Evolutionary conservation across 140 eudicot species (phyloP).

Genomic region (Ambrosia hybrid): DNA sequence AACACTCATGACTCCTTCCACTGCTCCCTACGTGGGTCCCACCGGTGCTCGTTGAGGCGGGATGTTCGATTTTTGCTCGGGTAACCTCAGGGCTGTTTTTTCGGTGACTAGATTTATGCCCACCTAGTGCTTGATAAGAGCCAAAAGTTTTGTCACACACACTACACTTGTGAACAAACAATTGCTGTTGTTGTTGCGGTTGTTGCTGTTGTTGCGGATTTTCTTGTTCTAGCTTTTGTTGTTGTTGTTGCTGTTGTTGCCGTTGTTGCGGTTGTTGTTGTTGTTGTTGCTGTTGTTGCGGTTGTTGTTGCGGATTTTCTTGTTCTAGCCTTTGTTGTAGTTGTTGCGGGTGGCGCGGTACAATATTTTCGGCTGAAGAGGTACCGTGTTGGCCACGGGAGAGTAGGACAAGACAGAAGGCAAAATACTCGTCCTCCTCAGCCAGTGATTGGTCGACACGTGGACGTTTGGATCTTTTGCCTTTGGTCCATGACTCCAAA

Average conservation of each 20-base stretch:
- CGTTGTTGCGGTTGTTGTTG: background rate
- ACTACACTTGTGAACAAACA: slow-evolving; percentile 49
- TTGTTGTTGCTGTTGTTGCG: slow-evolving; percentile 23
- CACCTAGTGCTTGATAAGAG: slow-evolving; percentile 94
- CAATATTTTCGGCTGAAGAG: background rate
- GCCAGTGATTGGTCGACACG: slow-evolving; percentile 44
- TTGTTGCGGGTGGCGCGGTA: background rate
- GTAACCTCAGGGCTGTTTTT: slow-evolving; percentile 28
- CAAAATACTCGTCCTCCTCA: slow-evolving; percentile 85
- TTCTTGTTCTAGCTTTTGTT: background rate
- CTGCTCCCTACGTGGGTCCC: slow-evolving; percentile 23
- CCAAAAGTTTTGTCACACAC: slow-evolving; percentile 72
- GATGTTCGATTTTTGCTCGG: slow-evolving; percentile 37
- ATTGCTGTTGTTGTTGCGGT: slow-evolving; percentile 4
- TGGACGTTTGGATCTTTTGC: slow-evolving; percentile 70
- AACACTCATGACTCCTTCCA: slow-evolving; percentile 72
- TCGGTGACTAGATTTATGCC: slow-evolving; percentile 96
- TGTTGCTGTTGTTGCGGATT: background rate
- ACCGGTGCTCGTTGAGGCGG: slow-evolving; percentile 13
- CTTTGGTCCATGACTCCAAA: slow-evolving; percentile 66
- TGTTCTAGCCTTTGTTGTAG: background rate
- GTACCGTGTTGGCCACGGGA: slow-evolving; percentile 51
- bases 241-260: slow-evolving; percentile 4
- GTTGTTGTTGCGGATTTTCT: background rate
- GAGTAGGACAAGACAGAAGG: slow-evolving; percentile 84